Base-by-base conservation (phyloP, 371 early-diverging fungal genomes). In the Actinomucor elegans region DNA sequence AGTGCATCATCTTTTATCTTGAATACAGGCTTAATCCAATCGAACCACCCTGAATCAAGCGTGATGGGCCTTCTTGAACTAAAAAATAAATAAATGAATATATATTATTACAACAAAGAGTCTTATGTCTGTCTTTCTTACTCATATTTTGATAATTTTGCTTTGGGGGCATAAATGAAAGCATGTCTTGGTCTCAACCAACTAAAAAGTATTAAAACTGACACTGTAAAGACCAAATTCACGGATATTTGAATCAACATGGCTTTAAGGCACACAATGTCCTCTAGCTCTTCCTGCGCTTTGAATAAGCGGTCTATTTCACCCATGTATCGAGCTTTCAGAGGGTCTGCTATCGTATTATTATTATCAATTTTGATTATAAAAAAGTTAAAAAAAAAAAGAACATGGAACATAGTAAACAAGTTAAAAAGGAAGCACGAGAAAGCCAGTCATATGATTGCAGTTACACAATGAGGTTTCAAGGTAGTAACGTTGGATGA, bases 11-110 rank as follows among this genome's bases (percentile, higher is more conserved):
- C 88, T 38, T 85, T 76, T n/a, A 81, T 69, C 17, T 62, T 69
- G 58, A 84, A 64, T 18, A 88, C 67, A 2, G 85, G 78, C 3
- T 67, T 60, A 38, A 88, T 68, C 91, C 92, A 92, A 26, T 82
- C 77, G 37, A 86, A 76, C 46, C 84, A 78, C 10, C 52, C 52
- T 33, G 32, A 11, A 15, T 20, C 32, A 9, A 52, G 24, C 8
- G 40, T 17, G 5, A 9, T 11, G 10, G 59, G 59, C 28, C 40
- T 51, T 23, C 38, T 49, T 12, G 32, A 26, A 26, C 49, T 43
- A 44, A 5, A 36, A 9, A 15, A 6, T 14, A 26, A 12, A 11
- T 18, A 33, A 15, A 42, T 11, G 17, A 35, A 36, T 4, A 15
- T 26, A 34, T 26, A 26, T 7, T 8, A n/a, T 17, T 15, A 8